Percentiles rank a stretch among this genome's conserved stretches.
These are phyloP conservation scores for Cephalotrichum gorgonifer DNA, from an alignment of 2,329 filamentous ascomycete genomes.

Conservation along the genomic window DNA sequence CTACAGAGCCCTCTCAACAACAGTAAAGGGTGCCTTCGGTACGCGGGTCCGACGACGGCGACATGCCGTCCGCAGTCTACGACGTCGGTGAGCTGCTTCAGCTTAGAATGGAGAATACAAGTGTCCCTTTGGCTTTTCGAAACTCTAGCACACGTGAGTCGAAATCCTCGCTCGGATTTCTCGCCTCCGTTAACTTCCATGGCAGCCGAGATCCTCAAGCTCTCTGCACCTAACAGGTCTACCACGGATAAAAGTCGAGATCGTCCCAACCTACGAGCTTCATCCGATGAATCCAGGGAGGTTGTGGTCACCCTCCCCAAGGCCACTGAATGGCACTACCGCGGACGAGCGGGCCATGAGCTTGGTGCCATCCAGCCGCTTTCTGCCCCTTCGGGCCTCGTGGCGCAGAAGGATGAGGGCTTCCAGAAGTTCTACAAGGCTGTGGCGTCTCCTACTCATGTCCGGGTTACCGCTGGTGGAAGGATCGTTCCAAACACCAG, in stretches of 20 bases:
- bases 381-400: conserved; percentile 39
- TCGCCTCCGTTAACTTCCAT: background rate
- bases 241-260: background rate
- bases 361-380: conserved; percentile 33
- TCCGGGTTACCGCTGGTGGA: conserved; percentile 57
- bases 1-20: background rate
- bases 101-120: background rate
- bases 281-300: conserved; percentile 4
- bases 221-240: background rate
- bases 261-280: background rate
- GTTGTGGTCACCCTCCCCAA: conserved; percentile 2
- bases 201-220: background rate
- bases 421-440: conserved; percentile 59
- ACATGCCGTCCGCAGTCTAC: background rate
- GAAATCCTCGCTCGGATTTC: background rate
- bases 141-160: background rate
- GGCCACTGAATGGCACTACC: conserved; percentile 30
- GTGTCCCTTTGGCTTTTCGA: background rate
- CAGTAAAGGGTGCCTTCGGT: too few species aligned
- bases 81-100: background rate
- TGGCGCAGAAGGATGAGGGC: conserved; percentile 50
- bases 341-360: conserved; percentile 33
- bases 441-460: conserved; percentile 56
- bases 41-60: too few species aligned
- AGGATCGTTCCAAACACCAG: conserved; percentile 57